Evolutionary conservation across 2,329 filamentous ascomycete genomes (phyloP).

Genomic region (Cladosporium sp.): DNA sequence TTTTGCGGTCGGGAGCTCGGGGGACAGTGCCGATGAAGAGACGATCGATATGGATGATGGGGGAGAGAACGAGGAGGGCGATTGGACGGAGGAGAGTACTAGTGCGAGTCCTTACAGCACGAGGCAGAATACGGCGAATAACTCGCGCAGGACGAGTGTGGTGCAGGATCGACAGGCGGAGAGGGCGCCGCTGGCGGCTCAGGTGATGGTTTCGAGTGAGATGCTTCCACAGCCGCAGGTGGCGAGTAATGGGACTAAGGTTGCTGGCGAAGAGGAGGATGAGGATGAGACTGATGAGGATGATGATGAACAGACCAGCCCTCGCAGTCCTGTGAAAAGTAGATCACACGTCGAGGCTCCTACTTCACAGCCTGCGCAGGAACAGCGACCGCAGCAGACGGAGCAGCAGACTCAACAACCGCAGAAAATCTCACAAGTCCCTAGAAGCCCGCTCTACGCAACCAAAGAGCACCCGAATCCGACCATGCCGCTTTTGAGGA

Average conservation of each 20-base stretch:
- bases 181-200: conserved; percentile 11
- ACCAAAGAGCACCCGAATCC: conserved; percentile 26
- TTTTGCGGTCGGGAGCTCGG: conserved; percentile 29
- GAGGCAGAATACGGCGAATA: conserved; percentile 33
- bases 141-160: conserved; percentile 30
- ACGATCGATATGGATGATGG: conserved; percentile 27
- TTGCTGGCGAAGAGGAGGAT: conserved; percentile 1
- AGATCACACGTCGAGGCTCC: neutral
- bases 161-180: conserved; percentile 19
- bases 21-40: conserved; percentile 25
- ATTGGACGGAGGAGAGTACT: conserved; percentile 35
- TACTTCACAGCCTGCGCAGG: conserved; percentile 1
- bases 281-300: conserved; percentile 7
- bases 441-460: conserved; percentile 19
- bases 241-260: neutral
- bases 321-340: conserved; percentile 2
- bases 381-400: conserved; percentile 7
- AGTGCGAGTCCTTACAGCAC: conserved; percentile 34
- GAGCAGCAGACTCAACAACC: neutral
- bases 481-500: conserved; percentile 22
- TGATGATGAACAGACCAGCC: conserved; percentile 4
- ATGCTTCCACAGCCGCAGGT: neutral
- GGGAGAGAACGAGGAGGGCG: conserved; percentile 29
- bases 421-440: conserved; percentile 2
- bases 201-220: neutral